Evolutionary conservation across 306 rosid genomes (phyloP), one percentile per base, ranked within the genome.

Genomic region (Vigna trinervia): DNA sequence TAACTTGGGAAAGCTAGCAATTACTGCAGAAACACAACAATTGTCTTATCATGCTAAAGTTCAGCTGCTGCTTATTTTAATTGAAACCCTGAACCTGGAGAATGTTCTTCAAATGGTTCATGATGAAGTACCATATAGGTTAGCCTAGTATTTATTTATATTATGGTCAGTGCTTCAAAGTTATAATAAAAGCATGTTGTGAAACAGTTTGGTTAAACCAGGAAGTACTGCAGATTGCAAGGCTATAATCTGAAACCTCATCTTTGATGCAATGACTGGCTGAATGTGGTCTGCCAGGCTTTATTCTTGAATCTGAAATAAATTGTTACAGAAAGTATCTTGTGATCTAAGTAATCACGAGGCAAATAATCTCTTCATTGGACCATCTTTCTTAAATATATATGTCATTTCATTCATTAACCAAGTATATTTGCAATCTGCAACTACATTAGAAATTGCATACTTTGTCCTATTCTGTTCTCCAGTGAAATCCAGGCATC

Each of bases 31-130:
- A 68, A 90, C 97, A 13, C 82, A 80, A 36, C 85, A 71, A 39
- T 82, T 88, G 83, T 83, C 92, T 80, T 82, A 86, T 83, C 89
- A 86, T 79, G 90, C 87, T 64, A 92, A 94, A 88, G 85, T 88
- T 85, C 95, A 87, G 79, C 81, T 94, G 85, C 83, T 92, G 38
- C 89, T 94, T 78, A 89, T 92, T 78, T 91, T 94, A 48, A 82
- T 94, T 83, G 93, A 94, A 84, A 88, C 97, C 64, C 79, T 94
- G 79, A 91, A 92, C 87, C 82, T 94, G 82, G 97, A 94, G 74
- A 90, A 62, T 86, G 89, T 92, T 88, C 91, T 94, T 85, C 95
- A 89, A 85, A 90, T 94, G 98, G 95, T 94, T 82, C 98, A 87
- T 66, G 98, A 92, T 84, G 93, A 90, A 86, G 85, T 65, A 20